Conservation (phyloP, 345 rosid species). For the Populus tremula region DNA sequence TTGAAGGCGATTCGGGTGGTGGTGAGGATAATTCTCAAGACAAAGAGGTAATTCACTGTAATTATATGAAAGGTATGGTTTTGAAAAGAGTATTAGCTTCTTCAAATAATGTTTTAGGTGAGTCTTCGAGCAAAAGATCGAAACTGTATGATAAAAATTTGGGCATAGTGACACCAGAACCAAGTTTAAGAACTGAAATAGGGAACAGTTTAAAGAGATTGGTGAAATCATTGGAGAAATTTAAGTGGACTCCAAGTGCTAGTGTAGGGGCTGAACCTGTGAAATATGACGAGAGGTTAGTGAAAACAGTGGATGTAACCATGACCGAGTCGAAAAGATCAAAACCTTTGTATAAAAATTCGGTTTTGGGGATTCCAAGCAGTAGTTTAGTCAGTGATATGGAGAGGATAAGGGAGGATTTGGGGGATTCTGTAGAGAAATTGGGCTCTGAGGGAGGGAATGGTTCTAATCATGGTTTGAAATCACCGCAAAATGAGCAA, state of each 20-base stretch:
- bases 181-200: background rate
- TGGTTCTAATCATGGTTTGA: background rate
- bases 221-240: constrained; percentile 25
- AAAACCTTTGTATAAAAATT: background rate
- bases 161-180: constrained; percentile 13
- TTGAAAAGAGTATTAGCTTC: constrained; percentile 12
- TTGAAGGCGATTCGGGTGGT: background rate
- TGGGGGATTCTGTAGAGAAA: constrained; percentile 1
- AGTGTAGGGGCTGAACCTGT: background rate
- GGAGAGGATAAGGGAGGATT: background rate
- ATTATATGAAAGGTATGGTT: constrained; percentile 20
- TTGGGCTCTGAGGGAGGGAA: background rate
- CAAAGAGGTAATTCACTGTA: constrained; percentile 6
- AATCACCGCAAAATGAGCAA: constrained; percentile 6
- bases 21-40: background rate
- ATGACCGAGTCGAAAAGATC: constrained; percentile 1
- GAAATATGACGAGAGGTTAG: background rate
- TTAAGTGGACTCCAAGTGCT: constrained; percentile 11
- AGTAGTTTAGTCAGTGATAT: background rate
- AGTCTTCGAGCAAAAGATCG: constrained; percentile 13
- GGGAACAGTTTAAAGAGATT: constrained; percentile 11
- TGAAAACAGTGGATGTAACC: background rate
- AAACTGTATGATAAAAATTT: constrained; percentile 13
- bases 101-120: constrained; percentile 2
- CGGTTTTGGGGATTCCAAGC: background rate